phyloP scores from a whole-genome alignment of 129 eudicot species.

The Artemisia annua region DNA sequence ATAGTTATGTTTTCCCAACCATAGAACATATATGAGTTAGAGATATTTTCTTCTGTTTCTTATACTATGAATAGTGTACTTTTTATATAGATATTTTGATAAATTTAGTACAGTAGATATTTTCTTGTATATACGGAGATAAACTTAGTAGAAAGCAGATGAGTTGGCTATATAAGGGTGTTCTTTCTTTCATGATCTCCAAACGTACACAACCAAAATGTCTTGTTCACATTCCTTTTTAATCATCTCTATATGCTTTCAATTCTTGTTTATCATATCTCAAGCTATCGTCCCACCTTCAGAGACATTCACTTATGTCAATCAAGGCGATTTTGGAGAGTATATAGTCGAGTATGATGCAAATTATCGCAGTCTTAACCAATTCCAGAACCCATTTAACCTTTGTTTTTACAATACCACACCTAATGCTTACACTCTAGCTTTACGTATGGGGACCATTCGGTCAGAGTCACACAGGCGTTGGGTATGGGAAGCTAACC shows the following conservation, averaged over 20 bases:
- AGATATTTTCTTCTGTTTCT: no score
- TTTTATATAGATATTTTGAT: no score
- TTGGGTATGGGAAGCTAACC: constrained; percentile 75
- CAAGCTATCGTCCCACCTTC: constrained; percentile 4
- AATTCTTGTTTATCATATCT: background rate
- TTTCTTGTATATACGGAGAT: no score
- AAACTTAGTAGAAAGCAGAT: no score
- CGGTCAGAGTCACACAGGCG: constrained; percentile 36
- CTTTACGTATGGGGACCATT: constrained; percentile 44
- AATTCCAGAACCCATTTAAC: constrained; percentile 8
- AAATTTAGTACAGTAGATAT: no score
- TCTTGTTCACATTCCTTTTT: background rate
- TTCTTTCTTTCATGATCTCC: background rate
- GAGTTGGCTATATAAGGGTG: no score
- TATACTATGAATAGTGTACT: no score
- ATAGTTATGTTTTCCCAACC: no score
- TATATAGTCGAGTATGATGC: constrained; percentile 18
- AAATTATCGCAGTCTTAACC: constrained; percentile 2
- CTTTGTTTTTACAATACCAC: no score
- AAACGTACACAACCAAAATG: constrained; percentile 15
- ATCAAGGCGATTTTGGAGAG: constrained; percentile 29
- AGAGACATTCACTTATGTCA: constrained; percentile 32
- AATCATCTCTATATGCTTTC: background rate
- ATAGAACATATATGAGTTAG: no score
- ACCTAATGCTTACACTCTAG: constrained; percentile 40